Conservation (phyloP, 192 early-diverging fungal species). For the Chytriomyces sp. region DNA sequence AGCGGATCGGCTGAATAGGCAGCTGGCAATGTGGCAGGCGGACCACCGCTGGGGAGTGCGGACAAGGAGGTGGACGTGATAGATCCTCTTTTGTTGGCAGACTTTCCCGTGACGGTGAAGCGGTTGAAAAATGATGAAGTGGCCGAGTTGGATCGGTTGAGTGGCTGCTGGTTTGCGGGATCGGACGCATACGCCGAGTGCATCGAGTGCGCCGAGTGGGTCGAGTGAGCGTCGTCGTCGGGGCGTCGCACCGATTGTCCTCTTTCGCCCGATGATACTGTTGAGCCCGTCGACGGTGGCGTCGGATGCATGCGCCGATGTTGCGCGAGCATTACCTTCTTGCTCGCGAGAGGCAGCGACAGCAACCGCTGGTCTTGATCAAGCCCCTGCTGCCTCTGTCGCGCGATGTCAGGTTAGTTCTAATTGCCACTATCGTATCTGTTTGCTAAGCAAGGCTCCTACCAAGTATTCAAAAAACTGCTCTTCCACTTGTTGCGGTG, state of each 20-base stretch:
- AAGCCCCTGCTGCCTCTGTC: constrained; percentile 7
- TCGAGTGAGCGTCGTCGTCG: background rate
- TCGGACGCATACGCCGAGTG: background rate
- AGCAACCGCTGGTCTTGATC: background rate
- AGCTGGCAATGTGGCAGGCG: too few relatives aligned
- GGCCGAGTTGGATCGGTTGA: background rate
- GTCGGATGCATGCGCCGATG: background rate
- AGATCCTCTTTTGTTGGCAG: too few relatives aligned
- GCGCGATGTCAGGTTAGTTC: background rate
- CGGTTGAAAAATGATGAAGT: too few relatives aligned
- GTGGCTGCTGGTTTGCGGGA: background rate
- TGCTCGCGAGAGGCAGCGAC: background rate
- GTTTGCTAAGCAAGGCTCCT: background rate
- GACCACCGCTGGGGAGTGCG: too few relatives aligned
- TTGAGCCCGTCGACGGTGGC: background rate
- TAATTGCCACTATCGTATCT: background rate
- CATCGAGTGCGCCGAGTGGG: background rate
- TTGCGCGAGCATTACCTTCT: constrained; percentile 8
- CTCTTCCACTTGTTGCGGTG: background rate
- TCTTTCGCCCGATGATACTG: background rate
- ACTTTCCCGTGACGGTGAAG: too few relatives aligned
- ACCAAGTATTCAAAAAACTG: background rate
- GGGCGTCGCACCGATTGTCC: background rate
- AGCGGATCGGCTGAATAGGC: too few relatives aligned
- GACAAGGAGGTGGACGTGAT: too few relatives aligned